Evolutionary conservation across 192 early-diverging fungal species (phyloP), one percentile per base, ranked within the genome.

Genomic region (Linnemannia zychae): DNA sequence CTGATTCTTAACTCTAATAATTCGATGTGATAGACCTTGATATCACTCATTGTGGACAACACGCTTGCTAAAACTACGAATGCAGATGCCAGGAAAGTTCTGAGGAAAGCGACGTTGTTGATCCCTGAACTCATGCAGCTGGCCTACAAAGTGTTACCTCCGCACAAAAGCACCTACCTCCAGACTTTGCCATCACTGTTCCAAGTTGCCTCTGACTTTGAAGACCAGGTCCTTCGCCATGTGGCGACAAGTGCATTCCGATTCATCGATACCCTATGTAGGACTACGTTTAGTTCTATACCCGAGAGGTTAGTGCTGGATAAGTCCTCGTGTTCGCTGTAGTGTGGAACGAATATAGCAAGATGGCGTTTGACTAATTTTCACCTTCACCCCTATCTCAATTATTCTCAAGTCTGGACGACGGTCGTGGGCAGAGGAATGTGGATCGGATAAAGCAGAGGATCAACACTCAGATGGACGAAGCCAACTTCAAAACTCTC

Each of bases 51-150:
- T 28, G 91, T 94, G 60, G 87, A 89, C 17, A 88, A 91, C 71
- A 89, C 88, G 33, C 87, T 20, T 2, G 44, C 44, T 0, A 76
- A 79, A 13, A n/a, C 57, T 1, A 63, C 46, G 15, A 49, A 85
- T 63, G 3, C 57, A 4, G 83, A 85, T 7, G 34, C 68, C 34
- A 68, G 31, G 31, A 85, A 93, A 34, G 88, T 96, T 33, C 81
- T 93, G 11, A 84, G 91, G 7, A 92, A 92, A 24, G 92, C 96
- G 0, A 95, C 95, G 1, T 88, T 93, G 47, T 84, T 97, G 18
- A 90, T 96, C 49, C 92, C 94, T 11, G 95, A 96, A 70, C 92
- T 97, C 22, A 82, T 95, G 48, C 93, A 96, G 67, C 88, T 96
- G 18, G 92, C 94, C 22, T 90, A 89, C 72, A 87, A 92, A 36